Base-by-base conservation (phyloP, 306 rosid genomes). In the Cicer arietinum region DNA sequence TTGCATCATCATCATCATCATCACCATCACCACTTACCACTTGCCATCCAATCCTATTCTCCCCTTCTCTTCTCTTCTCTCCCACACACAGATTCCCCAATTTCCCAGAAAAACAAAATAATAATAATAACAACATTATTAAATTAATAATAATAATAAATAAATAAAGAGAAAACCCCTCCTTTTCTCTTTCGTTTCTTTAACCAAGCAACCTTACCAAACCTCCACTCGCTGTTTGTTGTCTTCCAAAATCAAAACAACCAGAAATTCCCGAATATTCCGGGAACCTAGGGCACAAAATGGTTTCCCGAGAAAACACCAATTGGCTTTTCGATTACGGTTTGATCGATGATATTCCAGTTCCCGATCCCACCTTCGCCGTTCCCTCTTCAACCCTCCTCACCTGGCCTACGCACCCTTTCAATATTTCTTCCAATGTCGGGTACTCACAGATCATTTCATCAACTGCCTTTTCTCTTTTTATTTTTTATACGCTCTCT, bases 241-340 rank as follows among this genome's bases (percentile, higher is more conserved):
- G 77, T 50, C 56, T 51, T 50, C 44, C 41, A 66, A 56, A 76
- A 73, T 51, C 45, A 78, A 68, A 64, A 18, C 75, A 48, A 69
- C 81, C 79, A 59, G 77, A 60, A 82, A 75, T 59, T 37, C 62
- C 61, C 18, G 17, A 52, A 65, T 41, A 70, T 79, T 56, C 87
- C 88, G 83, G 82, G 82, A 80, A 73, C 44, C 41, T 58, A 48
- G 43, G 67, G 25, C n/a, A 54, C 44, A 79, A 41, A 76, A 95
- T 95, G 99, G 98, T 83, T 68, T 88, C 99, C 77, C 96, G 96
- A 78, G 99, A 92, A 89, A 95, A 82, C 77, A 85, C 89, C 79
- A 90, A 92, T 75, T 95, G 98, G 99, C 74, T 89, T 43, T 85
- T 58, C 71, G 98, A 92, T 78, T 95, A 88, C 48, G 92, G 78